A percentile compares a stretch with the other conserved stretches of the same genome.
Evolutionary conservation across 495 filamentous ascomycete species (phyloP).

Genomic region (Daldinia loculata): DNA sequence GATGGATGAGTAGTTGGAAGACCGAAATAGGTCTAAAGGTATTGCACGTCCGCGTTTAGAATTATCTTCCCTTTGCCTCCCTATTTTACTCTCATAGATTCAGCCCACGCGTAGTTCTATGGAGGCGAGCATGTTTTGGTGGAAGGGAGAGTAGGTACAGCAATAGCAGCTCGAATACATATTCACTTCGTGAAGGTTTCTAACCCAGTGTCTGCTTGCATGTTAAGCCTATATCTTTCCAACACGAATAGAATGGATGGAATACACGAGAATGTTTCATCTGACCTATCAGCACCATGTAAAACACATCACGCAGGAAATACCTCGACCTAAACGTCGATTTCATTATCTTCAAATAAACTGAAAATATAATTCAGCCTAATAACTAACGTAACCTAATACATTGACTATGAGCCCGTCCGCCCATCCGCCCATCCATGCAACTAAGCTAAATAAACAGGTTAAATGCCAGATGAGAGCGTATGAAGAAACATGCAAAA

Average conservation of each 20-base stretch:
- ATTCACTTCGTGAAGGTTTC: not conserved
- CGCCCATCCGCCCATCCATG: not conserved
- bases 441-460: not conserved
- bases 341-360: not conserved
- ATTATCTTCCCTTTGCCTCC: not conserved
- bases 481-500: not conserved
- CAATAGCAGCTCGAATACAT: not conserved
- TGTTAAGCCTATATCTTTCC: not conserved
- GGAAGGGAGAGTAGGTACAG: not conserved
- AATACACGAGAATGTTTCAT: not conserved
- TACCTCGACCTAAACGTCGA: not conserved
- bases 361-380: not conserved
- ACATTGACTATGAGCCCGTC: constrained; percentile 1
- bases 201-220: not conserved
- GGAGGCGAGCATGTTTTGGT: not conserved
- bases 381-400: not conserved
- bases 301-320: not conserved
- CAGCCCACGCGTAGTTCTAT: not conserved
- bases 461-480: not conserved
- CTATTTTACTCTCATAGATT: not conserved
- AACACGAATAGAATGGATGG: not conserved
- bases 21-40: not conserved
- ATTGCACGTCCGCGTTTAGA: not conserved
- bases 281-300: not conserved
- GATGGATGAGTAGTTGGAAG: not conserved